Evolutionary conservation across 2,329 filamentous ascomycete genomes (phyloP), one percentile per base, ranked within the genome.

Genomic region (Ophiostoma tasmaniense): DNA sequence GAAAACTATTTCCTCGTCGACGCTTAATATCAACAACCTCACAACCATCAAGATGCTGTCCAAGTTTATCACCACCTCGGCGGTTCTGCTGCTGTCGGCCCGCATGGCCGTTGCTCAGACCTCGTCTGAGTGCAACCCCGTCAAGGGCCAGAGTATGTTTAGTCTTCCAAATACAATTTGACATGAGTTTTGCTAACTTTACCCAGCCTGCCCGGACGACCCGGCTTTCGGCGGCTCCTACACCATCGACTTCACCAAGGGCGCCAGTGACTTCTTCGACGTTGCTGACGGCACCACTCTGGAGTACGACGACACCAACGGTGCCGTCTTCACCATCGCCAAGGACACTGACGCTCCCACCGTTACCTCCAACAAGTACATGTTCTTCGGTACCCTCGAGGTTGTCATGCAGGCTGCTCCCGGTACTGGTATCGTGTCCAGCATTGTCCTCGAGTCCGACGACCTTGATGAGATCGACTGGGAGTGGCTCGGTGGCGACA

Each of bases 391-490:
- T 72, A 89, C 89, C 75, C 86, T 97, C 74, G 90, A 96, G 68
- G 87, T 92, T 71, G 87, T 86, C 37, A 81, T 96, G 76, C 90
- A 93, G 79, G 89, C 90, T 52, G 89, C 95, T 33, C 85, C 90
- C 2, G 95, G 94, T 61, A 83, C 82, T 7, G 95, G 95, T 73
- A 90, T 99, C 72, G 91, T 99, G 72, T 97, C 93, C 80, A 93
- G 90, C 73, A 85, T 91, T 55, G 92, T 98, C 59, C 82, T 99
- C 73, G 90, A 97, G 81, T 97, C 93, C 1, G 92, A 97, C 75
- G 87, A 90, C 75, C 85, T 97, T 37, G 94, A 98, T 77, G 93
- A 97, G 83, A 95, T 98, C 72, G 94, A 98, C 79, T 96, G 92
- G 90, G 94, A 98, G 80, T 97, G 92, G 90, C 84, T 98, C 70